Conservation (phyloP, 768 basidiomycete genomes). For the Lactifluus volemus region DNA sequence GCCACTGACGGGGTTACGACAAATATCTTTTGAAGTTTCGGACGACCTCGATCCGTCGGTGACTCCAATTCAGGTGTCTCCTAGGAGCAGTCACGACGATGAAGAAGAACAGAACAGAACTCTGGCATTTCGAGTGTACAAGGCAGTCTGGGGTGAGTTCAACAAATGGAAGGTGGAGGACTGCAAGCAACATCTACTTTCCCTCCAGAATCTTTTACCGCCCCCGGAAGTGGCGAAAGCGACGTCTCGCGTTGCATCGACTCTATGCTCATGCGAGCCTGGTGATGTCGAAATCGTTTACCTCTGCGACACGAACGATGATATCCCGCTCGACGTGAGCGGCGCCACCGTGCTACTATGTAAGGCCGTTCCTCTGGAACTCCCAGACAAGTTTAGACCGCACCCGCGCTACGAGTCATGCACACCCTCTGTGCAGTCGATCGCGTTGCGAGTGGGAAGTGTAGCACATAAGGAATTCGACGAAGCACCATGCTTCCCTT, state of each 20-base stretch:
- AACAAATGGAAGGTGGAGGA: slow-evolving; percentile 21
- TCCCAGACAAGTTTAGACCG: slow-evolving; percentile 12
- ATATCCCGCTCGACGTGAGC: neutral
- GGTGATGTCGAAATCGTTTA: slow-evolving; percentile 1
- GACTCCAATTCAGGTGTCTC: neutral
- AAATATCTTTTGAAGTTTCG: neutral
- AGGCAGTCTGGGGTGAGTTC: slow-evolving; percentile 24
- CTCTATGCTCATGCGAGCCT: neutral
- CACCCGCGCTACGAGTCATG: slow-evolving; percentile 48
- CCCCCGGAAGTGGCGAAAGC: neutral
- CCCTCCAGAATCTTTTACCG: slow-evolving; percentile 13
- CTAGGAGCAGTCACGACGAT: neutral
- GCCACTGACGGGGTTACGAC: too few relatives aligned
- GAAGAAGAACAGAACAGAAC: neutral
- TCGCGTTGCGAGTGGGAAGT: slow-evolving; percentile 26
- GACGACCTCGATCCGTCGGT: neutral
- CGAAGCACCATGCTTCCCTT: slow-evolving; percentile 52
- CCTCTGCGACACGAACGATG: slow-evolving; percentile 7
- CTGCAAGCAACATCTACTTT: slow-evolving; percentile 13
- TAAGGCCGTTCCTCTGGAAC: slow-evolving; percentile 19
- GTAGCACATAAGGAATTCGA: slow-evolving; percentile 36
- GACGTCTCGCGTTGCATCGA: neutral
- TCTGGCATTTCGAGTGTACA: slow-evolving; percentile 16
- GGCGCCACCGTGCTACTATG: neutral
- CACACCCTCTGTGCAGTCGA: slow-evolving; percentile 38